Evolutionary conservation across 1,139 yeast genomes (phyloP), one percentile per base, ranked within the genome.

Genomic region (Diutina mesorugosa): DNA sequence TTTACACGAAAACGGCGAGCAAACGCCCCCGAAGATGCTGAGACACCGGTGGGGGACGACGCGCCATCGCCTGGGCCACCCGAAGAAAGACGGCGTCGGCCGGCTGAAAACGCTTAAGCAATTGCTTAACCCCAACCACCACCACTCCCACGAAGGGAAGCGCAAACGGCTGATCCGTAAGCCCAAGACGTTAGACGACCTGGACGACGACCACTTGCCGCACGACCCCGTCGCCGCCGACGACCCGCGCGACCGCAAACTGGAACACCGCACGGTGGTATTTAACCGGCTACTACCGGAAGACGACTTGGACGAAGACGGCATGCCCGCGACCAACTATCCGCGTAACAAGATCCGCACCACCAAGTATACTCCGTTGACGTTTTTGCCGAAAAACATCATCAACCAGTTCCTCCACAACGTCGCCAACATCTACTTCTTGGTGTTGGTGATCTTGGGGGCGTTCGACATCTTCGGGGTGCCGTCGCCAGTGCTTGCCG

Each of bases 31-130:
- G 3, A 50, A 50, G 29, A 84, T 84, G 83, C 83, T 86, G 64
- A 79, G 95, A 64, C 80, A 84, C 63, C 78, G 97, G 70, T 87
- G 96, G 96, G 97, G 97, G 58, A 90, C 97, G 8, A 88, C 86
- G 60, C 78, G 96, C 62, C 82, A 84, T 64, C 84, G 83, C 60
- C 79, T 82, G 61, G 95, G 95, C n/a, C 75, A 79, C 55, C 90
- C 90, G 5, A 69, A 70, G 48, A 67, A 67, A 59, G 78, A 74
- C 57, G 73, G 72, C 45, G 72, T 79, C 30, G 68, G 70, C 35
- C 67, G 85, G 58, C 72, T 78, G 35, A 78, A 72, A 61, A 80
- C 85, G 0, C 65, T 81, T 54, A 71, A 67, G 58, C 67, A 69
- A 26, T 64, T 47, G 9, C 30, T 54, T 9, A 28, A 53, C 5